Percentiles rank a stretch among this genome's conserved stretches.
Conservation (phyloP, 202 grass and related monocot species). For the Setaria viridis region DNA sequence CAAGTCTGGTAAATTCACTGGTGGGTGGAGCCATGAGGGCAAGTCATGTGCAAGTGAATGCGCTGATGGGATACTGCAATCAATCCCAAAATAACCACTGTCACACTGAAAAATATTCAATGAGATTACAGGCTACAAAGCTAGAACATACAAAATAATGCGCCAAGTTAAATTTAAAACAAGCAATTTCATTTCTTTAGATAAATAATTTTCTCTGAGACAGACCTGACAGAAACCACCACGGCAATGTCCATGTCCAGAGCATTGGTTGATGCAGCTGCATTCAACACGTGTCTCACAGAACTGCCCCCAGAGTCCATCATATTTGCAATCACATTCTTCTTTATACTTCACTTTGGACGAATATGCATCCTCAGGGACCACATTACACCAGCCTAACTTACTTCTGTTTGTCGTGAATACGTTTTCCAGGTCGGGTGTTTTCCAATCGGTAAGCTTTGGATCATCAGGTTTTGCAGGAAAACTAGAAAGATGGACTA, state of each 20-base stretch:
- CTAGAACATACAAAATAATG: background rate
- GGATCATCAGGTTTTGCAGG: constrained; percentile 73
- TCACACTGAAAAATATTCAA: constrained; percentile 72
- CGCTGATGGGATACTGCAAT: constrained; percentile 86
- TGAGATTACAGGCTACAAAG: constrained; percentile 49
- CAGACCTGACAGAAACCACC: constrained; percentile 95
- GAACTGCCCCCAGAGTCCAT: constrained; percentile 74
- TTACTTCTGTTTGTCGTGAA: constrained; percentile 84
- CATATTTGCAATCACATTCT: constrained; percentile 97
- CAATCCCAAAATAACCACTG: constrained; percentile 94
- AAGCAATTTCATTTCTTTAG: constrained; percentile 12
- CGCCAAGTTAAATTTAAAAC: background rate
- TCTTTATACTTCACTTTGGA: constrained; percentile 79
- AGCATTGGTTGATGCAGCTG: constrained; percentile 91
- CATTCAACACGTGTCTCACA: constrained; percentile 83
- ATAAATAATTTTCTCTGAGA: constrained; percentile 16
- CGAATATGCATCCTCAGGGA: constrained; percentile 81
- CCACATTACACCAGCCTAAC: constrained; percentile 92
- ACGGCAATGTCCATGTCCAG: constrained; percentile 81
- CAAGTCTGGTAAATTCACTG: constrained; percentile 50
- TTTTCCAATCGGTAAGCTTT: constrained; percentile 73
- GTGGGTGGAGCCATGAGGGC: constrained; percentile 76
- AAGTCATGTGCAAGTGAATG: constrained; percentile 63
- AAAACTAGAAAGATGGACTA: constrained; percentile 52
- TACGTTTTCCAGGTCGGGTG: constrained; percentile 76